Evolutionary conservation across 2,329 filamentous ascomycete genomes (phyloP), one percentile per base, ranked within the genome.

Genomic region (Chalara sp.): DNA sequence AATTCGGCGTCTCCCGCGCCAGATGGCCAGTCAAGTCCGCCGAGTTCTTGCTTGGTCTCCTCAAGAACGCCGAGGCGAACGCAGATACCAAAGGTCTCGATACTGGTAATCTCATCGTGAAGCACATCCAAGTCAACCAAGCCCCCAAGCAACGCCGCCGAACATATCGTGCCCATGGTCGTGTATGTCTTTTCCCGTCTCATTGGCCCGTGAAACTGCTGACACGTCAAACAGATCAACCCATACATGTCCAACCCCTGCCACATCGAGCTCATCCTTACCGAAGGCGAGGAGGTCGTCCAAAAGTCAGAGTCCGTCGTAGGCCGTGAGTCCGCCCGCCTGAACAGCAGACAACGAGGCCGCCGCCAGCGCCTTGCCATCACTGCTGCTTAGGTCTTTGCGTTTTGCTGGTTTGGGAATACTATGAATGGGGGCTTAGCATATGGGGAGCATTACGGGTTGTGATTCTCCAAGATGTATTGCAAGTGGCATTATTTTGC

Each of bases 61-160:
- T 99, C 68, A 93, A 91, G 84, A 96, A 96, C 78, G 90, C 90
- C 64, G 90, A 95, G 81, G 85, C 90, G 79, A 96, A 96, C 76
- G 90, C 90, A 72, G 91, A 96, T 68, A 87, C 88, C 75, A 96
- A 96, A 83, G 90, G 91, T 69, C 89, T 96, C 70, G 90, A 99
- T 78, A 97, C 91, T 71, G 86, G 85, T 78, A 95, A 95, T 83
- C 81, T 99, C 71, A 78, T 97, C 72, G 88, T 99, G 79, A 96
- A 96, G 89, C 95, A 96, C 87, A 99, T 99, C 79, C 93, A 99
- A 82, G 93, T 99, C 83, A 99, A 99, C 89, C 93, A 99, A 83
- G 95, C 93, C 67, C 93, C 93, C 70, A 97, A 97, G 87, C 92
- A 97, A 83, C 86, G 93, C 73, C 85, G 93, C 79, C 87, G 93